Evolutionary conservation across 2,329 filamentous ascomycete genomes (phyloP), one percentile per base, ranked within the genome.

Genomic region (Gnomoniopsis sp.): DNA sequence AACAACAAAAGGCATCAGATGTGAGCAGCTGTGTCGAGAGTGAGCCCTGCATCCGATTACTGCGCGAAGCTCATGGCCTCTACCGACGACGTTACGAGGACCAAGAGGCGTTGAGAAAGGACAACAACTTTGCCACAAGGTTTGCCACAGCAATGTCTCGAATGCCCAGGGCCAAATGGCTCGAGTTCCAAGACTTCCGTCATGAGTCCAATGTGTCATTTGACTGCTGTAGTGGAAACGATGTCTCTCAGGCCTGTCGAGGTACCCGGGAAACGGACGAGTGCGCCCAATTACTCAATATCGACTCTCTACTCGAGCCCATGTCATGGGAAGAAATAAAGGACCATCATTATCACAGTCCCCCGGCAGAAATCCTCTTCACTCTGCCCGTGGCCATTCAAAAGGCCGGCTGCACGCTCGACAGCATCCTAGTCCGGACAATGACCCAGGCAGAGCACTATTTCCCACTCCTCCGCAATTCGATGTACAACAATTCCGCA

Each of bases 231-330:
- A 36, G 30, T 2, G 12, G 17, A 26, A 33, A 1, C 14, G 47
- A 2, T 7, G 1, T 1, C 14, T 7, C 10, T 15, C 15, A 15
- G 21, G 4, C 3, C 14, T 4, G 17, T 22, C 17, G 3, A 2
- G 8, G 3, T 11, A n/a, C 19, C 12, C 15, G 4, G 41, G 38
- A 17, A 6, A 6, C 10, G 1, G 51, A 51, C 11, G 47, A 51
- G 6, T 55, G 54, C n/a, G 51, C 26, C 3, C 55, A 51, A 2
- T 47, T 61, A 6, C 22, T 64, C 8, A 47, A 48, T 14, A 46
- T 62, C 3, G 49, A 55, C 36, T 53, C 55, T 12, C 26, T 63
- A 1, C 23, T 53, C 19, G 49, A 60, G 14, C 63, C 63, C 1
- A 50, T 59, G 7, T 60, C 62, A 30, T 52, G 53, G 23, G 44